Conservation (phyloP, 352 stramenopile genomes). For the Poterioochromonas sp. region DNA sequence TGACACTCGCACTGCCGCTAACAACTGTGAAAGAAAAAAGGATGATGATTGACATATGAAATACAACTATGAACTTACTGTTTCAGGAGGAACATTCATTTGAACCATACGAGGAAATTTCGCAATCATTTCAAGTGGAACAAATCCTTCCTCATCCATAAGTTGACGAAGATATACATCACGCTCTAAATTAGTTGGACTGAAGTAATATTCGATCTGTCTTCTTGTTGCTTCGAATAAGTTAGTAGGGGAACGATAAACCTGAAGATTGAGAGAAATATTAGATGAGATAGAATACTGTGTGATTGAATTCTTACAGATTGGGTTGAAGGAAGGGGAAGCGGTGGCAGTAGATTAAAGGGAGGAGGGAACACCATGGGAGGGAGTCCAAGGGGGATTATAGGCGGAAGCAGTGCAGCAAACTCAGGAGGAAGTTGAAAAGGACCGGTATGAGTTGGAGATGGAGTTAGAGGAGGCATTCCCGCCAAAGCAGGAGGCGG, state of each 20-base stretch:
- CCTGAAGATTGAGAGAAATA: not conserved
- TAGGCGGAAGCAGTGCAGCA: too few relatives aligned
- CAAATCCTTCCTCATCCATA: conserved; percentile 4
- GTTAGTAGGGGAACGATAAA: not conserved
- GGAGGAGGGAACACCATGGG: not conserved
- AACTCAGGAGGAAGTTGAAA: too few relatives aligned
- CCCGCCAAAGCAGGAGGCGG: too few relatives aligned
- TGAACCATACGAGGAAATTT: not conserved
- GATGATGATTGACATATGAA: not conserved
- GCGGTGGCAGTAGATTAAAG: not conserved
- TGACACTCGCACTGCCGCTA: not conserved
- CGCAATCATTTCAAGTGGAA: not conserved
- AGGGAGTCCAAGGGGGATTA: too few relatives aligned
- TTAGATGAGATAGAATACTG: not conserved
- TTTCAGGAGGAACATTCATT: not conserved
- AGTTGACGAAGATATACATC: not conserved
- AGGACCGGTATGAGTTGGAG: too few relatives aligned
- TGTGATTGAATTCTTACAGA: not conserved
- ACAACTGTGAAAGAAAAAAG: not conserved
- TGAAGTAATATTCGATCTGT: conserved; percentile 16
- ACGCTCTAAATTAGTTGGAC: not conserved
- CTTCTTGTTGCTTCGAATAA: not conserved
- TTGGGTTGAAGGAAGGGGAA: not conserved
- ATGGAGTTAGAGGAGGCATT: too few relatives aligned
- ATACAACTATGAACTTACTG: not conserved